Base-by-base conservation (phyloP, 176 grass and related monocot genomes). In the Bolboschoenus planiculmis region DNA sequence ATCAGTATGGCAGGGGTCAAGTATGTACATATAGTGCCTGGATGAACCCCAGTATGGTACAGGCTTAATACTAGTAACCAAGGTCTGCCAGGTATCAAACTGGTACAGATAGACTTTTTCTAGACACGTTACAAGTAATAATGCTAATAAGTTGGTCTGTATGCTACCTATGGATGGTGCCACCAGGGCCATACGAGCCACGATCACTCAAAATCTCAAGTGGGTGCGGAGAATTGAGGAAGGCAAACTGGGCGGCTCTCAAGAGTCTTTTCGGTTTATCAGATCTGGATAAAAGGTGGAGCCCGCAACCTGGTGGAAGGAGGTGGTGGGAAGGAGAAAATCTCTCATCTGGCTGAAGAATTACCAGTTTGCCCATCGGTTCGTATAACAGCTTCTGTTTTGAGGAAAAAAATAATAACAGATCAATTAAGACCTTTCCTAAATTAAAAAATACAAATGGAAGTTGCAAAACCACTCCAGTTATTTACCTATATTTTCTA, bases 211-310 rank as follows among this genome's bases (percentile, higher is more conserved):
- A 83, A 72, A 95, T 95, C 85, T 98, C 92, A 26, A 95, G 89
- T 31, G 96, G 96, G 76, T 98, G 96, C 0, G 92, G 92, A 29
- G 96, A 91, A 83, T 98, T 98, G 39, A 98, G 50, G 90, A 98
- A 98, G 15, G 96, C 84, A 3, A 75, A 90, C 16, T 83, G n/a
- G 35, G 95, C 95, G 0, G 90, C 91, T 29, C 84, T 84, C 43
- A 94, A 58, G 9, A 87, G 74, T 8, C 87, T 55, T 74, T 61
- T 68, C 2, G 90, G 88, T 10, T 80, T 43, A 40, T 64, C 83
- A 4, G 85, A 74, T 9, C 8, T 50, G 5, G 85, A 70, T 18
- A 98, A 83, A 35, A 87, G 64, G 39, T 95, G 92, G 64, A 98
- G 87, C 77, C 92, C 95, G 10, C 89, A 90, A 80, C 85, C 92